phyloP scores from a whole-genome alignment of 1,139 yeast genomes.

The Magnusiomyces paraingens region DNA sequence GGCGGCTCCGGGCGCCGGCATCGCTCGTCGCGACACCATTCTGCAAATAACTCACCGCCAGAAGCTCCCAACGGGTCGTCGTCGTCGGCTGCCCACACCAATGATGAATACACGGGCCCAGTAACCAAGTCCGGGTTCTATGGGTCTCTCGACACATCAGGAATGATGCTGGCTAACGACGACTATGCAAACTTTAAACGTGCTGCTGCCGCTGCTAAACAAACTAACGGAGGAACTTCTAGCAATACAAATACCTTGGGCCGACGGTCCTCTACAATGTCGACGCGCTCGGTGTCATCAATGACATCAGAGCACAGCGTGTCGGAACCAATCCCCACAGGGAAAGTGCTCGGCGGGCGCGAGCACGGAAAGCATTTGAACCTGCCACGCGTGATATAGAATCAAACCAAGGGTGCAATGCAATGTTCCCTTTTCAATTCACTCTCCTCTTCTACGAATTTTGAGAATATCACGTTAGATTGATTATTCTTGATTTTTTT shows the following conservation, averaged over 20 bases:
- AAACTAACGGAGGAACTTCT: not conserved
- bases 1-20: not conserved
- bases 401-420: not conserved
- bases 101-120: no score
- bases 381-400: slow-evolving; percentile 6
- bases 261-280: not conserved
- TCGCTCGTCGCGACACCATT: not conserved
- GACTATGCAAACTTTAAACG: not conserved
- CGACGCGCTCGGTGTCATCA: slow-evolving; percentile 8
- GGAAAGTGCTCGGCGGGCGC: slow-evolving; percentile 1
- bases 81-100: not conserved
- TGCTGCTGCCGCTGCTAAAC: not conserved
- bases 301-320: slow-evolving; percentile 12
- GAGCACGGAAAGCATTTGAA: slow-evolving; percentile 13
- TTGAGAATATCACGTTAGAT: no score
- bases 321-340: slow-evolving; percentile 12
- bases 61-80: not conserved
- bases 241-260: not conserved
- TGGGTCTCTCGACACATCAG: not conserved
- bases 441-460: no score
- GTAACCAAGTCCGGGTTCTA: not conserved
- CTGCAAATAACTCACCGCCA: not conserved
- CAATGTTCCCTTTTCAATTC: no score
- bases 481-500: not conserved
- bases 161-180: not conserved